Evolutionary conservation across 768 basidiomycete genomes (phyloP).

Genomic region (Tylopilus sp.): DNA sequence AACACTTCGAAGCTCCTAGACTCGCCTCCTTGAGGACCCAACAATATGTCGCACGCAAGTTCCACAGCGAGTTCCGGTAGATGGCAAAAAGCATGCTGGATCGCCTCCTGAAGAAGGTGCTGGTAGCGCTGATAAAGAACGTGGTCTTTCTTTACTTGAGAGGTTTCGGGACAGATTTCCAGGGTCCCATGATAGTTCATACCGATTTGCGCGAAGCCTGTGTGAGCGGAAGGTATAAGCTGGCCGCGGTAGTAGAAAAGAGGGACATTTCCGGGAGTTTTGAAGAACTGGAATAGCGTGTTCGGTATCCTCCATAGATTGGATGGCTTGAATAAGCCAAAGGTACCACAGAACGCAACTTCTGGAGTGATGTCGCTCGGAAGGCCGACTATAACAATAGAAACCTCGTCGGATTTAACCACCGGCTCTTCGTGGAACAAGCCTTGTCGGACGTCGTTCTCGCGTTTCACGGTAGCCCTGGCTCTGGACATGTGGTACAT

Average conservation of each 20-base stretch:
- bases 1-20: neutral
- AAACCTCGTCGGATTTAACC: slow-evolving; percentile 13
- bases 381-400: slow-evolving; percentile 16
- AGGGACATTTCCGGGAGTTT: slow-evolving; percentile 4
- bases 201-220: slow-evolving; percentile 4
- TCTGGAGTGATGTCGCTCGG: slow-evolving; percentile 10
- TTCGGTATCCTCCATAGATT: slow-evolving; percentile 11
- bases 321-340: slow-evolving; percentile 10
- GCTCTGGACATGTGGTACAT: slow-evolving; percentile 14
- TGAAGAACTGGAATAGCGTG: slow-evolving; percentile 17
- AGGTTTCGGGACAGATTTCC: slow-evolving; percentile 6
- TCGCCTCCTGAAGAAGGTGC: slow-evolving; percentile 8
- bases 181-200: slow-evolving; percentile 16
- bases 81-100: slow-evolving; percentile 10
- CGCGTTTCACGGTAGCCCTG: slow-evolving; percentile 5
- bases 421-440: slow-evolving; percentile 9
- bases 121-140: slow-evolving; percentile 10
- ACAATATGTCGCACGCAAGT: slow-evolving; percentile 15
- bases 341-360: slow-evolving; percentile 12
- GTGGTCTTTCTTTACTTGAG: slow-evolving; percentile 1
- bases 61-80: slow-evolving; percentile 13
- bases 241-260: slow-evolving; percentile 17
- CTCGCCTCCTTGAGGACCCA: neutral
- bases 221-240: slow-evolving; percentile 6
- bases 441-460: neutral